Conservation (phyloP, 2,329 filamentous ascomycete species). For the Penicillium frequentans region DNA sequence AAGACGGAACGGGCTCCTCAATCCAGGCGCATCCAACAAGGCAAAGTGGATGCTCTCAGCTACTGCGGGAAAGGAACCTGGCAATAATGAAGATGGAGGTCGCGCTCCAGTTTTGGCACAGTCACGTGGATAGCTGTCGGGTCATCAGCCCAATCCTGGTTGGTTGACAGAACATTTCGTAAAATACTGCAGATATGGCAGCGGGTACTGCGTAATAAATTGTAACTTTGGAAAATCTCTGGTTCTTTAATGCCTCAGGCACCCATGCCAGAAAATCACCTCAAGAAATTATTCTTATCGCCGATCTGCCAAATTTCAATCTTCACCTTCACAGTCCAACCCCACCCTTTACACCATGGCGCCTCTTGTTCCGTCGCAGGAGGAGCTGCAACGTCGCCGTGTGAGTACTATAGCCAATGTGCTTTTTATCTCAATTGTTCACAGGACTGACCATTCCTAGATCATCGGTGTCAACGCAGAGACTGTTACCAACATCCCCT, state of each 20-base stretch:
- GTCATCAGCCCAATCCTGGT: constrained; percentile 38
- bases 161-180: constrained; percentile 23
- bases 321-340: constrained; percentile 17
- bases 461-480: constrained; percentile 85
- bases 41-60: constrained; percentile 26
- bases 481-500: constrained; percentile 84
- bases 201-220: not conserved
- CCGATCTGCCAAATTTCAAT: constrained; percentile 21
- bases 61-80: constrained; percentile 30
- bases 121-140: constrained; percentile 37
- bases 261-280: constrained; percentile 34
- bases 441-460: constrained; percentile 45
- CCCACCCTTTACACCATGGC: constrained; percentile 37
- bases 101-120: constrained; percentile 34
- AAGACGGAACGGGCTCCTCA: constrained; percentile 31
- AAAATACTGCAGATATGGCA: not conserved
- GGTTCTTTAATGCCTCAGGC: constrained; percentile 25
- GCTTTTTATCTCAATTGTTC: not conserved
- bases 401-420: constrained; percentile 27
- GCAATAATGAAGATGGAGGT: constrained; percentile 28
- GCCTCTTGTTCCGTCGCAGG: constrained; percentile 42
- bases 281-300: constrained; percentile 30
- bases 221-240: not conserved
- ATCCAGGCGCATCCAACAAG: constrained; percentile 37
- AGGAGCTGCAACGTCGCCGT: constrained; percentile 46